Evolutionary conservation across 2,329 filamentous ascomycete genomes (phyloP).

Genomic region (Fusarium chlamydosporum): DNA sequence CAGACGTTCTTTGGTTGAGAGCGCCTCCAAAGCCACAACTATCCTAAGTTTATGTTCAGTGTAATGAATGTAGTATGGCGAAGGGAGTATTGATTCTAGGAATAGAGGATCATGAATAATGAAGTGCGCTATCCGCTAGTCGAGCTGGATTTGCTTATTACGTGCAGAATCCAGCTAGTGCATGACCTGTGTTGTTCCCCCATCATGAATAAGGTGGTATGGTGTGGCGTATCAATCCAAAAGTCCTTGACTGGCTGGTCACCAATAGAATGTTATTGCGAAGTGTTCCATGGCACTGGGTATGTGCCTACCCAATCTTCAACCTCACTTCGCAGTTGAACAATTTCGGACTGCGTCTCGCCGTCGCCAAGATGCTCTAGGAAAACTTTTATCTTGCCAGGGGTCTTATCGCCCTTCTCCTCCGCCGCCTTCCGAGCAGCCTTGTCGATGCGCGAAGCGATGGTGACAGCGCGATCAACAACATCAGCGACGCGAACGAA

Average conservation of each 20-base stretch:
- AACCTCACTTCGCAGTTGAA: slow-evolving; percentile 81
- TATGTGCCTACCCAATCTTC: slow-evolving; percentile 83
- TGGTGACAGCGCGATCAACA: slow-evolving; percentile 84
- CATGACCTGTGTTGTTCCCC: slow-evolving; percentile 5
- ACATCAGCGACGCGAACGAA: slow-evolving; percentile 89
- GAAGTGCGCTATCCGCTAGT: slow-evolving; percentile 3
- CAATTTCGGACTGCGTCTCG: slow-evolving; percentile 77
- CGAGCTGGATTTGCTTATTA: neutral
- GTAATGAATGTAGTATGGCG: slow-evolving; percentile 3
- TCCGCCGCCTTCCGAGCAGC: slow-evolving; percentile 77
- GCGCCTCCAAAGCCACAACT: neutral
- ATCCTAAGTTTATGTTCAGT: slow-evolving; percentile 1
- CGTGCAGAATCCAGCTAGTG: neutral
- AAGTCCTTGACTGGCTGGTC: neutral
- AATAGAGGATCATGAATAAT: neutral
- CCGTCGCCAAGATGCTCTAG: slow-evolving; percentile 77
- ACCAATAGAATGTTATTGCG: slow-evolving; percentile 42
- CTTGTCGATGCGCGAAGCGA: slow-evolving; percentile 82
- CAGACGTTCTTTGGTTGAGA: slow-evolving; percentile 2
- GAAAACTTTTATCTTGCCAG: slow-evolving; percentile 76
- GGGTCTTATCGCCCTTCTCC: slow-evolving; percentile 75
- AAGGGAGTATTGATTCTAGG: slow-evolving; percentile 1
- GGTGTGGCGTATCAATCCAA: slow-evolving; percentile 4
- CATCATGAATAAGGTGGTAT: slow-evolving; percentile 2
- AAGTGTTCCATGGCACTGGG: slow-evolving; percentile 75